Percentiles rank a stretch among this genome's conserved stretches.
Conservation (phyloP, 108 stramenopile species). For the Pseudonitzschia delicatissima region DNA sequence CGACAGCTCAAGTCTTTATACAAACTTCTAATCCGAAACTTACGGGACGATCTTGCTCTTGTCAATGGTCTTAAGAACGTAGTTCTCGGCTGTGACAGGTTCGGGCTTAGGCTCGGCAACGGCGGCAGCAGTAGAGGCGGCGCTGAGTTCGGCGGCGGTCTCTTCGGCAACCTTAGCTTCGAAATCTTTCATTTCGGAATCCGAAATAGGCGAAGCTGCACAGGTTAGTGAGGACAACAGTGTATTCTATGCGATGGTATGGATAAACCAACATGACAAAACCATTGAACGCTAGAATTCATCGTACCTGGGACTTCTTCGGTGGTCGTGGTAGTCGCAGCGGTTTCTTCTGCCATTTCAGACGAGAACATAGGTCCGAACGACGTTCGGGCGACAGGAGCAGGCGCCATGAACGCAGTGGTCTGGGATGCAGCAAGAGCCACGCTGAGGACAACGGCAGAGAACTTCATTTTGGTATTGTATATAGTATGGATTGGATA, state of each 20-base stretch:
- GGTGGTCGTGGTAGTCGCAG: background rate
- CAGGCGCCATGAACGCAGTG: background rate
- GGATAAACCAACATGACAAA: no score
- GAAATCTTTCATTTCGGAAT: background rate
- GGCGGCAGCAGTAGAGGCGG: background rate
- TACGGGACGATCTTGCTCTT: slow-evolving; percentile 5
- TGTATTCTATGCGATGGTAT: no score
- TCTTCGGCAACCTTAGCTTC: slow-evolving; percentile 7
- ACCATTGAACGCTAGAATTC: background rate
- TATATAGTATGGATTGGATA: background rate
- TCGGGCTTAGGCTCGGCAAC: background rate
- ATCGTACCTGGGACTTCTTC: slow-evolving; percentile 10
- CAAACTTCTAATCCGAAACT: no score
- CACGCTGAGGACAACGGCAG: slow-evolving; percentile 12
- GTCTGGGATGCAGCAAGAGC: slow-evolving; percentile 4
- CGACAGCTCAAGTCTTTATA: no score
- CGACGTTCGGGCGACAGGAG: background rate
- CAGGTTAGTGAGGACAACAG: background rate
- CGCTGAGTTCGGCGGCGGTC: background rate
- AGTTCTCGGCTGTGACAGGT: background rate
- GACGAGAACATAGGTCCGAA: background rate
- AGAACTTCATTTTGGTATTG: background rate
- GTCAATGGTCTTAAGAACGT: background rate
- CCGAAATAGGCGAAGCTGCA: background rate
- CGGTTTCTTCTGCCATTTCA: slow-evolving; percentile 6